Evolutionary conservation across 805 yeast genomes (phyloP).

Genomic region (Clavispora fructus): DNA sequence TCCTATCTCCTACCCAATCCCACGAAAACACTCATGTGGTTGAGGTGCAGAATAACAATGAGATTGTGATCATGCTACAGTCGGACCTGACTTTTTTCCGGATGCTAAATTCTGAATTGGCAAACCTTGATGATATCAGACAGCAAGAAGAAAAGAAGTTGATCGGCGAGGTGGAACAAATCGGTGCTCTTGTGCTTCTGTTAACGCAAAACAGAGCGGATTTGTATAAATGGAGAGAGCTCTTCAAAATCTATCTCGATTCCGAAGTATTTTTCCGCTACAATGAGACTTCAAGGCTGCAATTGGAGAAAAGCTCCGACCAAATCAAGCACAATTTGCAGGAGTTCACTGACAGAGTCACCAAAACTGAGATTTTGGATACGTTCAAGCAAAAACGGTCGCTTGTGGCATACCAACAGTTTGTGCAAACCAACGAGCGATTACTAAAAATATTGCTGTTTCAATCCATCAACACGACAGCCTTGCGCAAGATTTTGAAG

Average conservation of each 20-base stretch:
- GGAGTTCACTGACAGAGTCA: conserved; percentile 37
- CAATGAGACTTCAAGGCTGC: conserved; percentile 36
- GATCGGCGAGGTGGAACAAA: conserved; percentile 34
- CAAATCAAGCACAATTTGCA: conserved; percentile 42
- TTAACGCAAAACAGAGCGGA: conserved; percentile 41
- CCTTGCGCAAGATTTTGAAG: conserved; percentile 63
- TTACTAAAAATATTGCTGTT: conserved; percentile 54
- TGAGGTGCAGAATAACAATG: conserved; percentile 20
- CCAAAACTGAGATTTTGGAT: conserved; percentile 29
- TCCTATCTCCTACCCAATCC: conserved; percentile 24
- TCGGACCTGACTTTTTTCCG: conserved; percentile 59
- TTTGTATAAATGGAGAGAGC: conserved; percentile 64
- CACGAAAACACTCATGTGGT: conserved; percentile 5
- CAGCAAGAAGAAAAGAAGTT: conserved; percentile 39
- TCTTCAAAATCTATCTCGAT: conserved; percentile 61
- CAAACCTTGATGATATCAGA: conserved; percentile 42
- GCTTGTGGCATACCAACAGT: conserved; percentile 41
- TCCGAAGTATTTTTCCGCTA: conserved; percentile 58
- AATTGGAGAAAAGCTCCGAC: conserved; percentile 41
- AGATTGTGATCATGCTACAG: conserved; percentile 39
- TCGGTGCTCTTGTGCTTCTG: conserved; percentile 27
- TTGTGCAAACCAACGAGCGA: conserved; percentile 49
- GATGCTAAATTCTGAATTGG: conserved; percentile 51
- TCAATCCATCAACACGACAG: conserved; percentile 57
- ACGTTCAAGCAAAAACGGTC: conserved; percentile 45